Base-by-base conservation (phyloP, 345 rosid species). In the Erodium maritimum region DNA sequence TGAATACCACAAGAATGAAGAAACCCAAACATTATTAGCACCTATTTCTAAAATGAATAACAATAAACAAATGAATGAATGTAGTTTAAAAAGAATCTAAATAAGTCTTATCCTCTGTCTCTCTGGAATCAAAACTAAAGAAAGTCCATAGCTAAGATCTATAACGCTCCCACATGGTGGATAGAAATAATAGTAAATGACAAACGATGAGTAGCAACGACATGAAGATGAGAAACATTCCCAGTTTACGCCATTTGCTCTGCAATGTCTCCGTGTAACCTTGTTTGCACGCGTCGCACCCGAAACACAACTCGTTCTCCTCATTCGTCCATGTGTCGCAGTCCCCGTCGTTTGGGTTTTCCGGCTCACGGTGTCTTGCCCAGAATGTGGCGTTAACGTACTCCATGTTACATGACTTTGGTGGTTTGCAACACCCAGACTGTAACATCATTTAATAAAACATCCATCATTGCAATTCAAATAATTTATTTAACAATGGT, bases 391-490 rank as follows among this genome's bases (percentile, higher is more conserved):
- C 83, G 25, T 87, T 90, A 37, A 84, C 72, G 1, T 70, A 65
- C 50, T 69, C 79, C 90, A 90, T 81, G 22, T 64, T 68, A 55
- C 93, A 90, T 33, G 58, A 65, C 56, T 24, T 22, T 0, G 95
- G 90, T 0, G 97, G 97, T 60, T 50, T 81, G 79, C 95, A 90
- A 58, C 97, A 90, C 61, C 95, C 97, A 6, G 69, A 64, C 97
- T 89, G 17, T n/a, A 12, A 7, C 0, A 46, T 17, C 10, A 20
- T 1, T 22, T 16, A 6, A 1, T 0, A 56, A 55, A 17, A 23
- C n/a, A n/a, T n/a, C n/a, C n/a, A n/a, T n/a, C n/a, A n/a, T n/a
- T n/a, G n/a, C n/a, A n/a, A n/a, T n/a, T n/a, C n/a, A n/a, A n/a
- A n/a, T n/a, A n/a, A n/a, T n/a, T n/a, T n/a, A n/a, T n/a, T n/a